phyloP scores from a whole-genome alignment of 1,284 basidiomycete species.

The Microbotryum lychnidis-dioicae region DNA sequence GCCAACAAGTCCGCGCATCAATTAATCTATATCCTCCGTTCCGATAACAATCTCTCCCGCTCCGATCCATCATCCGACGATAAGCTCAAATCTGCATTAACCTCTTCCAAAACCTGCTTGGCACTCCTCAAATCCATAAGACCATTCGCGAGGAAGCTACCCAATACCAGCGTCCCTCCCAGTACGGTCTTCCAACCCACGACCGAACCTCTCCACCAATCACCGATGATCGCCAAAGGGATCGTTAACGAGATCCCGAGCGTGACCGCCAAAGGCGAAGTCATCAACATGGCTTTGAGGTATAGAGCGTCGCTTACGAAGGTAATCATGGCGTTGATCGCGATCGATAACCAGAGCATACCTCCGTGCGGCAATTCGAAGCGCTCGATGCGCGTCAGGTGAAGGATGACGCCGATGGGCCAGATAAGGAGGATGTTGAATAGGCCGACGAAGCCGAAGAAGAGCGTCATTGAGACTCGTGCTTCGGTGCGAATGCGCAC shows the following conservation, averaged over 20 bases:
- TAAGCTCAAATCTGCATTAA: no score
- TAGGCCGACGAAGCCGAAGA: conserved; percentile 56
- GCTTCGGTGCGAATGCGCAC: conserved; percentile 69
- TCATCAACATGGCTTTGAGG: conserved; percentile 80
- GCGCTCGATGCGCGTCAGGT: conserved; percentile 63
- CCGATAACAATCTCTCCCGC: no score
- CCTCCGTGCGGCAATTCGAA: conserved; percentile 63
- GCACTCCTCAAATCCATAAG: conserved; percentile 23
- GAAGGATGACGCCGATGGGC: conserved; percentile 73
- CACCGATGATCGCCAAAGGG: conserved; percentile 74
- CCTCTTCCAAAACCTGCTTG: conserved; percentile 4
- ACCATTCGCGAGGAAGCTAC: conserved; percentile 26
- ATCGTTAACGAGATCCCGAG: conserved; percentile 93
- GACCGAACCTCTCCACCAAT: conserved; percentile 55
- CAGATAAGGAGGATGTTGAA: conserved; percentile 76
- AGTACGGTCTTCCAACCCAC: conserved; percentile 15
- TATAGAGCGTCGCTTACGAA: conserved; percentile 37
- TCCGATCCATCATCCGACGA: no score
- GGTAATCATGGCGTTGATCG: conserved; percentile 54
- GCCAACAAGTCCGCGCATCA: no score
- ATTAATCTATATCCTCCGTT: no score
- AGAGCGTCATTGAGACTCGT: conserved; percentile 69
- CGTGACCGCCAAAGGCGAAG: conserved; percentile 77
- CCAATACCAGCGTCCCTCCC: conserved; percentile 25
- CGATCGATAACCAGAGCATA: conserved; percentile 56